phyloP scores from a whole-genome alignment of 352 stramenopile genomes.

The Globisporangium uncinulatum region DNA sequence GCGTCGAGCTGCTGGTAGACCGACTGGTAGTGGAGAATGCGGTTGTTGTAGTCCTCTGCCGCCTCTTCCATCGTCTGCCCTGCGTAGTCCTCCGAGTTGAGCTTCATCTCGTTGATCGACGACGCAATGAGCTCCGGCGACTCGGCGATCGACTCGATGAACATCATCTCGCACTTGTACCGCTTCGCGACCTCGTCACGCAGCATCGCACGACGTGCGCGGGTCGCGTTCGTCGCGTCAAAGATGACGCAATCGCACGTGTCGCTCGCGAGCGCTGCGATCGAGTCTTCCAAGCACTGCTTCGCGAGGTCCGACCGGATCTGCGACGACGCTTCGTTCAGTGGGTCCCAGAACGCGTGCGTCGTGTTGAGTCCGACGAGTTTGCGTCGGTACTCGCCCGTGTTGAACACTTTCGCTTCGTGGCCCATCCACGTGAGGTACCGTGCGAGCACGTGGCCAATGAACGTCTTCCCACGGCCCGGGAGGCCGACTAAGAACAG shows the following conservation, averaged over 20 bases:
- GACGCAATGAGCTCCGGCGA: constrained; percentile 64
- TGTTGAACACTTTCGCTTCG: constrained; percentile 78
- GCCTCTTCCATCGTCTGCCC: constrained; percentile 67
- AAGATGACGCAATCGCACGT: constrained; percentile 78
- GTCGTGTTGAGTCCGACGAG: constrained; percentile 63
- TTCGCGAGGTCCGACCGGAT: constrained; percentile 67
- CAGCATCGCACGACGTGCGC: constrained; percentile 55
- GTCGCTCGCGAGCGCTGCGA: constrained; percentile 56
- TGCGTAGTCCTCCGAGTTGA: constrained; percentile 77
- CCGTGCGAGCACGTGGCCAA: constrained; percentile 72
- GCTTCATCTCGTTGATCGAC: constrained; percentile 84
- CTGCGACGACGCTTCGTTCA: constrained; percentile 62
- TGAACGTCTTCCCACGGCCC: constrained; percentile 81
- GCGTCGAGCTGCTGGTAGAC: constrained; percentile 63
- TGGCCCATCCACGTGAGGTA: constrained; percentile 86
- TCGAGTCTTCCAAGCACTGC: constrained; percentile 67
- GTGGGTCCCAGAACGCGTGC: constrained; percentile 78
- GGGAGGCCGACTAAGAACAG: constrained; percentile 78
- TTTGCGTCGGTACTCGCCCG: constrained; percentile 70
- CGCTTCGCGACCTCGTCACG: constrained; percentile 43
- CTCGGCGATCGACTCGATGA: constrained; percentile 81
- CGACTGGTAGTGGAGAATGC: constrained; percentile 75
- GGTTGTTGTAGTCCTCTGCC: constrained; percentile 64
- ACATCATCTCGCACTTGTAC: constrained; percentile 78
- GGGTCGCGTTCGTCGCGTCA: constrained; percentile 81